phyloP scores from a whole-genome alignment of 441 rosid species.

The Populus hybrid region DNA sequence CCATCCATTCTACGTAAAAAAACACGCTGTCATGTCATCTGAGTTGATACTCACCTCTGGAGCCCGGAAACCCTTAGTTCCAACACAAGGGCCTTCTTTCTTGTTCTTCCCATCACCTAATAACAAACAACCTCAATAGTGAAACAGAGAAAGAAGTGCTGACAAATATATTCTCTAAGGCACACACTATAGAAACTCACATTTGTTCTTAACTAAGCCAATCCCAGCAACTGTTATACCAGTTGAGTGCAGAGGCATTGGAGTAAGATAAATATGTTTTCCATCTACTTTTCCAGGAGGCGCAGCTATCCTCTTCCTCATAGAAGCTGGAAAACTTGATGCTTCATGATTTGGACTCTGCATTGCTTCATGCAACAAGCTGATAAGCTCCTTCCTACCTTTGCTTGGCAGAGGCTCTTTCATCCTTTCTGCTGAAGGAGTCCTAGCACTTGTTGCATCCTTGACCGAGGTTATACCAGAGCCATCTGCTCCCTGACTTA shows the following conservation, averaged over 20 bases:
- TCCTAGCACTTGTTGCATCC: conserved; percentile 63
- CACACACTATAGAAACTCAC: conserved; percentile 23
- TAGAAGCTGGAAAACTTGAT: conserved; percentile 62
- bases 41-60: conserved; percentile 70
- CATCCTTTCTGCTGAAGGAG: conserved; percentile 73
- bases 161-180: conserved; percentile 21
- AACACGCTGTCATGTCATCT: neutral
- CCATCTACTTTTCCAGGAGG: conserved; percentile 54
- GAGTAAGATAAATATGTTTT: conserved; percentile 51
- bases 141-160: neutral
- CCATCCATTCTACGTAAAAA: neutral
- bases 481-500: conserved; percentile 90
- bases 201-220: conserved; percentile 39
- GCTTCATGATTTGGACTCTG: conserved; percentile 52
- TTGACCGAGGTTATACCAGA: conserved; percentile 89
- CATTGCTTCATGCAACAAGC: conserved; percentile 70
- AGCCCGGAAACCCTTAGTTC: conserved; percentile 97
- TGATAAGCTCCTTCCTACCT: conserved; percentile 88
- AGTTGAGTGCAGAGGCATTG: conserved; percentile 72
- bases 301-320: conserved; percentile 89
- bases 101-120: conserved; percentile 53
- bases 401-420: conserved; percentile 92
- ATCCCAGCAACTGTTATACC: conserved; percentile 41
- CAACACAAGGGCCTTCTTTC: conserved; percentile 95
- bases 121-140: conserved; percentile 9